A percentile compares a stretch with the other conserved stretches of the same genome.
Conservation (phyloP, 2,329 filamentous ascomycete genomes). For the Dryadomyces quercivorus region DNA sequence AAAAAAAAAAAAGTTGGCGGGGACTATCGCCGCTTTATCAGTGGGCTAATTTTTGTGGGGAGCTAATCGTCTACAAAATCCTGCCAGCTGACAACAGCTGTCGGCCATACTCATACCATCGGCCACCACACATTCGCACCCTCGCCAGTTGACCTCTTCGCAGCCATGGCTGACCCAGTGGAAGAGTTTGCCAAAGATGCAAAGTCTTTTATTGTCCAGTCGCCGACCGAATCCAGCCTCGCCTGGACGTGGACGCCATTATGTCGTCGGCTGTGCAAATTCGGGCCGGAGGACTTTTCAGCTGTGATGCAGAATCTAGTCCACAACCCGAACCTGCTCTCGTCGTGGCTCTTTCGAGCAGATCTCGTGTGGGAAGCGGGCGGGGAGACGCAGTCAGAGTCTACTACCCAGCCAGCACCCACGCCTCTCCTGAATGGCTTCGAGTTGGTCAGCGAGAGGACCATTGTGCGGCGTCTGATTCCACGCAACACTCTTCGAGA, state of each 20-base stretch:
- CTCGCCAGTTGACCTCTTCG: neutral
- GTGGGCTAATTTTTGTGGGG: neutral
- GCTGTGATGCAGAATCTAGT: conserved; percentile 63
- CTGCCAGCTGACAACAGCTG: neutral
- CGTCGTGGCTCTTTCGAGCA: conserved; percentile 64
- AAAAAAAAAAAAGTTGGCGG: conserved; percentile 4
- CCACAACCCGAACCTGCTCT: conserved; percentile 69
- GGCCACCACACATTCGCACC: neutral
- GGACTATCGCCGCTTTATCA: neutral
- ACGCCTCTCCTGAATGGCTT: conserved; percentile 11
- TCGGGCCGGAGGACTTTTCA: conserved; percentile 50
- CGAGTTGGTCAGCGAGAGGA: conserved; percentile 35
- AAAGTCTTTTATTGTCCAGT: conserved; percentile 5
- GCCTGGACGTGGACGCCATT: conserved; percentile 37
- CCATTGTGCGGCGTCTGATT: conserved; percentile 64
- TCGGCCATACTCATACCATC: neutral
- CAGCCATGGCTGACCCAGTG: neutral
- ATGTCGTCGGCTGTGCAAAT: conserved; percentile 45
- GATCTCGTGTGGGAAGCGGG: conserved; percentile 43
- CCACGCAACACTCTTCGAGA: conserved; percentile 74
- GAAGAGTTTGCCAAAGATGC: conserved; percentile 6
- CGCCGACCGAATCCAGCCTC: neutral
- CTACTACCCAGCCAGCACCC: neutral
- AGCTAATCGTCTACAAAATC: neutral
- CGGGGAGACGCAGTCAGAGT: neutral